Evolutionary conservation across 2,329 filamentous ascomycete genomes (phyloP), one percentile per base, ranked within the genome.

Genomic region (Sclerotinia glacialis): DNA sequence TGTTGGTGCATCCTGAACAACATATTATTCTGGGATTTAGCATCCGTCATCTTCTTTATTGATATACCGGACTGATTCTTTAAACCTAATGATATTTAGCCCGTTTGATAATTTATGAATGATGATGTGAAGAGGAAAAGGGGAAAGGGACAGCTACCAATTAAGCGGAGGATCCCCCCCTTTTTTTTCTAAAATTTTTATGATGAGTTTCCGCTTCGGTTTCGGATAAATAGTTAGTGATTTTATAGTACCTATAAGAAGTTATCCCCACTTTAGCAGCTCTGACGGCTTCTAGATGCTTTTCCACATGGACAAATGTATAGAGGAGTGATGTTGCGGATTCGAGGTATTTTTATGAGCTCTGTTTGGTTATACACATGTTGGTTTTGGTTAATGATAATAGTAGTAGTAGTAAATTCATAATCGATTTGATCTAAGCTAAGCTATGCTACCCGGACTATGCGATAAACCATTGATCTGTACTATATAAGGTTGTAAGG

Each of bases 31-130:
- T 64, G 63, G 52, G 60, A 66, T 58, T 69, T 52, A 56, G 66
- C 68, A 53, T n/a, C n/a, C n/a, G n/a, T 69, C 68, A 53, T 69
- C 67, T 61, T 69, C 67, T 58, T 53, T 50, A 54, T 67, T 69
- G 26, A 69, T 63, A 58, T 59, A 47, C n/a, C 61, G 61, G 40
- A 69, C 28, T 56, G 40, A 26, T 40, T 42, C 65, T 62, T 56
- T 65, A 61, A 67, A 67, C 67, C 61, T n/a, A n/a, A n/a, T n/a
- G n/a, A n/a, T n/a, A n/a, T n/a, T 28, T 28, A 28, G 28, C 5
- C 5, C 5, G 3, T 28, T 28, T 18, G 26, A 52, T 52, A 14
- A 31, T 52, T 23, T 52, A 18, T 28, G 26, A 31, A 28, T 28
- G 7, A 31, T 31, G 31, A 31, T 31, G 31, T 31, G 23, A 18